phyloP scores from a whole-genome alignment of 75 land plant species.

The Ceratopteris richardii region DNA sequence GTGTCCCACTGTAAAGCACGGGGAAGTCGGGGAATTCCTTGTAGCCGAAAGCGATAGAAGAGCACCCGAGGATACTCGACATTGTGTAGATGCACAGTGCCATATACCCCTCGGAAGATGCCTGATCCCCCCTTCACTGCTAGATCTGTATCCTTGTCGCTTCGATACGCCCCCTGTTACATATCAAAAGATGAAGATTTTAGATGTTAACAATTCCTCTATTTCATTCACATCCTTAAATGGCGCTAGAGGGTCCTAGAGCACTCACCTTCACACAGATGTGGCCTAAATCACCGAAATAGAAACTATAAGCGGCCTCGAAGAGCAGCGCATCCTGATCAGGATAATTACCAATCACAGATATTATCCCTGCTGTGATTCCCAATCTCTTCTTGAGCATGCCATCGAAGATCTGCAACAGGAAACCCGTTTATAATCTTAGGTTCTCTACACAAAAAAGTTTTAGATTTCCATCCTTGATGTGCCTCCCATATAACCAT shows the following conservation, averaged over 20 bases:
- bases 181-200: too few species aligned
- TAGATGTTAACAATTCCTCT: too few species aligned
- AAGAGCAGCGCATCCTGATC: constrained; percentile 68
- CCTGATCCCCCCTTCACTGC: constrained; percentile 86
- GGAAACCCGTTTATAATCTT: too few species aligned
- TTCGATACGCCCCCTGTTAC: constrained; percentile 68
- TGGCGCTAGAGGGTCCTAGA: too few species aligned
- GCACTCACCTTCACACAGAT: constrained; percentile 50
- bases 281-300: constrained; percentile 91
- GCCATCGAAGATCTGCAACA: constrained; percentile 70
- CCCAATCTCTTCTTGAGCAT: constrained; percentile 66
- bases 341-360: constrained; percentile 52
- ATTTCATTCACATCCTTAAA: too few species aligned
- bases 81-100: constrained; percentile 72
- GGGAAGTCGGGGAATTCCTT: constrained; percentile 62
- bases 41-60: constrained; percentile 77
- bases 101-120: constrained; percentile 67
- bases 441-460: too few species aligned
- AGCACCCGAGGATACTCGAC: constrained; percentile 74
- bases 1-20: constrained; percentile 31
- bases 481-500: too few species aligned
- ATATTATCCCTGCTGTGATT: constrained; percentile 76
- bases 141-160: constrained; percentile 66
- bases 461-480: too few species aligned
- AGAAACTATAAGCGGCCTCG: constrained; percentile 87